phyloP scores from a whole-genome alignment of 2,329 filamentous ascomycete species.

The Clonostachys rhizophaga region DNA sequence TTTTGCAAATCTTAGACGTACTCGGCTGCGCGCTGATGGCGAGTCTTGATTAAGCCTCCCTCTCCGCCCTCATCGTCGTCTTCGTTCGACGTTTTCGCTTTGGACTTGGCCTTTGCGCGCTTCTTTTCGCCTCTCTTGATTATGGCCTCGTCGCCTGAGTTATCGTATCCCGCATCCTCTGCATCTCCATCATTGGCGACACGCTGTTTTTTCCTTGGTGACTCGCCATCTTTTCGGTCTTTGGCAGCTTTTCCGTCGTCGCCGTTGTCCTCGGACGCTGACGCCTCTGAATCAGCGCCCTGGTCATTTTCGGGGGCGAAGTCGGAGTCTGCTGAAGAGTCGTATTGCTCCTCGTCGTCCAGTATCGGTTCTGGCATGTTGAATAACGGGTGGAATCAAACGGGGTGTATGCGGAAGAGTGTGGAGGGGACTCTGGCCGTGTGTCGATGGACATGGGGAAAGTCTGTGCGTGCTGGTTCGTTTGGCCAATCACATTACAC shows the following conservation, averaged over 20 bases:
- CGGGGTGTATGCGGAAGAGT: neutral
- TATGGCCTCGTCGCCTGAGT: constrained; percentile 69
- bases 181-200: constrained; percentile 11
- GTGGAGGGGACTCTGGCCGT: neutral
- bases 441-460: too few relatives aligned
- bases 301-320: constrained; percentile 57
- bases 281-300: constrained; percentile 41
- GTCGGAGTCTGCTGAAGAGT: constrained; percentile 69
- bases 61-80: constrained; percentile 54
- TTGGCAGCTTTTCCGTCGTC: constrained; percentile 7
- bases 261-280: constrained; percentile 36
- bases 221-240: constrained; percentile 5
- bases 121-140: constrained; percentile 59
- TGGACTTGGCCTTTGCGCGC: constrained; percentile 29
- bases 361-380: constrained; percentile 23
- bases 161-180: constrained; percentile 51
- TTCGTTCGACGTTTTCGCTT: constrained; percentile 10
- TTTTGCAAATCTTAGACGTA: constrained; percentile 22
- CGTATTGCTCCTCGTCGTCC: constrained; percentile 54
- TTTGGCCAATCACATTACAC: too few relatives aligned
- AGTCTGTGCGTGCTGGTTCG: too few relatives aligned
- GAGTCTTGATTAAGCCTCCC: constrained; percentile 66
- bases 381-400: neutral
- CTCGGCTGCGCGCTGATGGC: constrained; percentile 64
- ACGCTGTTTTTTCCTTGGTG: neutral